Evolutionary conservation across 140 eudicot genomes (phyloP).

Genomic region (Stevia rebaudiana): DNA sequence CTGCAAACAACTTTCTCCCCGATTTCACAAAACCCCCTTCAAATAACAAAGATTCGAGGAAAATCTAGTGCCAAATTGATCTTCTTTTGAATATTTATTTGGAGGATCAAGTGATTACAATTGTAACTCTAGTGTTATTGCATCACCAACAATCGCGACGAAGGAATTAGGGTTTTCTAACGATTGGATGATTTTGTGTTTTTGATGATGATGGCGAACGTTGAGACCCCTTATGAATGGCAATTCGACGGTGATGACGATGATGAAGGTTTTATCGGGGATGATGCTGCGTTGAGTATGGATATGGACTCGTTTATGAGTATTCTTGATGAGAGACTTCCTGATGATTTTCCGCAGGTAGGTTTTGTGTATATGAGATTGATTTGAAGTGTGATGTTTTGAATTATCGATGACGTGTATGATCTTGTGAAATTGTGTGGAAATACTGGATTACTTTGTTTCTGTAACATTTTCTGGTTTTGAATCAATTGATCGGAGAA

Average conservation of each 20-base stretch:
- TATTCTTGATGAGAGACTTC: conserved; percentile 20
- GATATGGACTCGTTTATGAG: conserved; percentile 29
- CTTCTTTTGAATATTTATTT: not conserved
- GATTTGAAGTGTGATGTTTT: not conserved
- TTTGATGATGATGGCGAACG: conserved; percentile 37
- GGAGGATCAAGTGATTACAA: conserved; percentile 13
- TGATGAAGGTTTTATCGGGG: conserved; percentile 16
- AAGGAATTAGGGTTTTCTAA: conserved; percentile 21
- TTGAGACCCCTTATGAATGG: conserved; percentile 16
- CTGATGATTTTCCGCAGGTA: conserved; percentile 23
- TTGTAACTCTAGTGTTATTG: not conserved
- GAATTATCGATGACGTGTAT: conserved; percentile 3
- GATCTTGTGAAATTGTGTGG: conserved; percentile 8
- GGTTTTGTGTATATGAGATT: conserved; percentile 1
- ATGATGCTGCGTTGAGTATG: conserved; percentile 29
- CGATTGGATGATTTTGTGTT: conserved; percentile 22
- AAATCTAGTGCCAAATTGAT: conserved; percentile 9
- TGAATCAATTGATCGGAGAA: not conserved
- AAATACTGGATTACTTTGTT: not conserved
- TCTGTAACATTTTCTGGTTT: conserved; percentile 9
- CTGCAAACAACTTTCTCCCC: conserved; percentile 21
- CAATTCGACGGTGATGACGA: conserved; percentile 17
- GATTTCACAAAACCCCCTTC: conserved; percentile 17
- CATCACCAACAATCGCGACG: conserved; percentile 11
- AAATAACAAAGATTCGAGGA: not conserved